Evolutionary conservation across 2,329 filamentous ascomycete genomes (phyloP).

Genomic region (Epichloe bromicola): DNA sequence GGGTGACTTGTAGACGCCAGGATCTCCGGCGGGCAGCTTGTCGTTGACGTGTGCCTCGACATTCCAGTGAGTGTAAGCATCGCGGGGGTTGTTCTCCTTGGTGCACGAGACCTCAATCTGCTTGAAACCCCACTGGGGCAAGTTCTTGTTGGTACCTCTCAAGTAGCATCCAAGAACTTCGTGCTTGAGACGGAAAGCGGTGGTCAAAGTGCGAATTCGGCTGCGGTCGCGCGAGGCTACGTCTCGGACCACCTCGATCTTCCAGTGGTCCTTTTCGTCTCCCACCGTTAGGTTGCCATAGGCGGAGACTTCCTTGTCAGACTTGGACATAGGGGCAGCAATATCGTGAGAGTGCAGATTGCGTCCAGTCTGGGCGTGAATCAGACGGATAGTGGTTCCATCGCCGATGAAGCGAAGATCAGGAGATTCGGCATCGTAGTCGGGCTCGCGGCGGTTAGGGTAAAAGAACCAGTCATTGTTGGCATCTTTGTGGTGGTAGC

Average conservation of each 20-base stretch:
- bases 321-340: constrained; percentile 76
- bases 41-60: constrained; percentile 92
- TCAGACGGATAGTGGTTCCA: constrained; percentile 66
- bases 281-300: constrained; percentile 94
- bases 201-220: constrained; percentile 81
- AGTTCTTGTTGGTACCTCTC: constrained; percentile 85
- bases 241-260: constrained; percentile 81
- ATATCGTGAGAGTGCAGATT: constrained; percentile 94
- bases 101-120: constrained; percentile 96
- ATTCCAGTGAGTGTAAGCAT: constrained; percentile 98
- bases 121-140: constrained; percentile 99
- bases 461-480: constrained; percentile 99
- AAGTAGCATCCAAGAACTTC: constrained; percentile 79
- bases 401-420: constrained; percentile 66
- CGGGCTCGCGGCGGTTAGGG: constrained; percentile 67
- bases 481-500: constrained; percentile 98
- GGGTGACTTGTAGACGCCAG: constrained; percentile 87
- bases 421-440: constrained; percentile 54
- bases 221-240: constrained; percentile 75
- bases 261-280: constrained; percentile 97
- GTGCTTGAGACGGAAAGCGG: constrained; percentile 81
- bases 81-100: constrained; percentile 82
- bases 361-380: constrained; percentile 90
- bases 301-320: constrained; percentile 82
- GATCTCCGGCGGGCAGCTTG: constrained; percentile 75